phyloP scores from a whole-genome alignment of 179 eudicot species.

The Drosera spatulata region DNA sequence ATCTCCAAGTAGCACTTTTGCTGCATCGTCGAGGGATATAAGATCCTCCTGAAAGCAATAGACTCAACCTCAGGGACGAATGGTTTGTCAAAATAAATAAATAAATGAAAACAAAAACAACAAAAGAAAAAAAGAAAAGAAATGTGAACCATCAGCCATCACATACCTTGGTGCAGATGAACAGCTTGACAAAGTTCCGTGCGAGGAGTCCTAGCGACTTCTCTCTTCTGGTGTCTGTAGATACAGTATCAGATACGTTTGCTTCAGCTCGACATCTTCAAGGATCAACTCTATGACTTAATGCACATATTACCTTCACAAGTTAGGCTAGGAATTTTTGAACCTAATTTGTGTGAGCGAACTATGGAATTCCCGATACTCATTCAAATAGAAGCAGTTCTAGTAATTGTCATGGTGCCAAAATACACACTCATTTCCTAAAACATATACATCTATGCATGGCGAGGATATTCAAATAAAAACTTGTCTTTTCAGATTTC shows the following conservation, averaged over 20 bases:
- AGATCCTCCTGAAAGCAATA: constrained; percentile 37
- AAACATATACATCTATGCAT: too few relatives aligned
- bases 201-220: constrained; percentile 89
- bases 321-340: too few relatives aligned
- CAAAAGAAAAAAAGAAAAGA: background rate
- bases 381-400: too few relatives aligned
- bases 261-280: background rate
- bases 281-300: too few relatives aligned
- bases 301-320: background rate
- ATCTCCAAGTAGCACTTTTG: constrained; percentile 72
- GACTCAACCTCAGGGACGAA: background rate
- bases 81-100: too few relatives aligned
- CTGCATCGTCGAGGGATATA: constrained; percentile 90
- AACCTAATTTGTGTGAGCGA: background rate
- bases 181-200: constrained; percentile 85
- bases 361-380: too few relatives aligned
- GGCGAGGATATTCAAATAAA: too few relatives aligned
- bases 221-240: constrained; percentile 64
- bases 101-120: too few relatives aligned
- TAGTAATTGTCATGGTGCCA: too few relatives aligned
- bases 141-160: background rate
- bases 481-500: too few relatives aligned
- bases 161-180: constrained; percentile 71
- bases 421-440: too few relatives aligned
- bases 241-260: constrained; percentile 1